Conservation (phyloP, 2,329 filamentous ascomycete genomes). For the Cordyceps javanica region DNA sequence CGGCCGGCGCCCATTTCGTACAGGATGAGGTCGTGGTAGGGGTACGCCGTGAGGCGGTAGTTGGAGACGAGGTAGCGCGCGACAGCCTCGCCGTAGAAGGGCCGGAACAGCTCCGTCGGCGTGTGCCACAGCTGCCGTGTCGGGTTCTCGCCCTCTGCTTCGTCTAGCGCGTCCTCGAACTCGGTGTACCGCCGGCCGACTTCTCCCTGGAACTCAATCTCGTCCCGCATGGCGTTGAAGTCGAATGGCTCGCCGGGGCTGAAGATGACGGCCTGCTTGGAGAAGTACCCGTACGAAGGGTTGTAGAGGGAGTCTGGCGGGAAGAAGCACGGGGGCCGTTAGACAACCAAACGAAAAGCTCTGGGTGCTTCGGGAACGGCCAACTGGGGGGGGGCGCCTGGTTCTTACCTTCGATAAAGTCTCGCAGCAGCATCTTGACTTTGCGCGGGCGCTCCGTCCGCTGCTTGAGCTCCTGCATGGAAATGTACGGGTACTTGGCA, state of each 20-base stretch:
- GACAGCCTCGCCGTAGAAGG: conserved; percentile 94
- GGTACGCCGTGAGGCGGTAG: conserved; percentile 89
- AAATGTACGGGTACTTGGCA: conserved; percentile 75
- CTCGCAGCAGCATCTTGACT: conserved; percentile 94
- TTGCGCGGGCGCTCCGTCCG: conserved; percentile 71
- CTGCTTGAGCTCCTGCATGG: conserved; percentile 67
- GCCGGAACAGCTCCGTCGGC: conserved; percentile 91
- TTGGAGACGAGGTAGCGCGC: conserved; percentile 94
- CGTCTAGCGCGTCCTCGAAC: conserved; percentile 86
- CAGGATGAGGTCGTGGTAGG: conserved; percentile 93
- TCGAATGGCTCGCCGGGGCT: conserved; percentile 85
- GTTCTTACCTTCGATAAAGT: conserved; percentile 91
- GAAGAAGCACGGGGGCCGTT: neutral
- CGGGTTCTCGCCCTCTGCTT: conserved; percentile 53
- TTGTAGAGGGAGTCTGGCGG: conserved; percentile 86
- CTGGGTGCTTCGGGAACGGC: no score
- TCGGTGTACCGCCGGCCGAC: conserved; percentile 76
- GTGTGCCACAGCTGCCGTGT: conserved; percentile 96
- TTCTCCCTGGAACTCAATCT: conserved; percentile 73
- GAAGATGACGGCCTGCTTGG: conserved; percentile 95
- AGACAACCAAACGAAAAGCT: no score
- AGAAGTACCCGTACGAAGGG: conserved; percentile 91
- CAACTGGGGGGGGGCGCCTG: neutral
- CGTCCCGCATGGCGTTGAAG: conserved; percentile 75
- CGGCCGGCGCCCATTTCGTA: conserved; percentile 99